These are phyloP conservation scores for Suhomyces xylopsoci DNA, from an alignment of 805 yeast genomes.

Conservation along the genomic window DNA sequence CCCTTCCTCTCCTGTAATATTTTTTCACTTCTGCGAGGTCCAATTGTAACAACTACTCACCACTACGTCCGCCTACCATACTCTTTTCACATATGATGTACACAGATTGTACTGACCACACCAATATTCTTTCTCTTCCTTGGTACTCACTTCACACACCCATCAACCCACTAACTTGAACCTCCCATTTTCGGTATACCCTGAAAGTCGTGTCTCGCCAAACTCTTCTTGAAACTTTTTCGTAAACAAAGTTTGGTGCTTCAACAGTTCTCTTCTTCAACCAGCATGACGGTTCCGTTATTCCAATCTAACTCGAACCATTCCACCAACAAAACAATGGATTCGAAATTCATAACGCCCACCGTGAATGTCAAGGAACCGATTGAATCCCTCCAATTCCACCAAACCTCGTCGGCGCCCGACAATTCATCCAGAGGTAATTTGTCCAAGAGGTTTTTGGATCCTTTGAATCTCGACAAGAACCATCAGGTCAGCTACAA, in stretches of 20 bases:
- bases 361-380: constrained; percentile 28
- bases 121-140: no score
- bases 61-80: neutral
- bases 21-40: neutral
- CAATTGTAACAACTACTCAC: neutral
- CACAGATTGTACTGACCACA: neutral
- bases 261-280: neutral
- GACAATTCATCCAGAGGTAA: constrained; percentile 15
- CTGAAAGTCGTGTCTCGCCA: neutral
- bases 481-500: constrained; percentile 40
- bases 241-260: neutral
- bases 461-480: constrained; percentile 32
- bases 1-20: neutral
- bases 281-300: constrained; percentile 4
- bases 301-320: neutral
- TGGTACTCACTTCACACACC: neutral
- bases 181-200: neutral
- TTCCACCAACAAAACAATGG: neutral
- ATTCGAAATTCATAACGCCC: constrained; percentile 28
- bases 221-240: constrained; percentile 2
- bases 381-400: constrained; percentile 20
- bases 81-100: neutral
- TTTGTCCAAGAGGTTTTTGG: constrained; percentile 29
- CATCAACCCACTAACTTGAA: no score
- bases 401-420: constrained; percentile 14